These are phyloP conservation scores for Candida gorgasii DNA, from an alignment of 805 yeast genomes.

Conservation along the genomic window DNA sequence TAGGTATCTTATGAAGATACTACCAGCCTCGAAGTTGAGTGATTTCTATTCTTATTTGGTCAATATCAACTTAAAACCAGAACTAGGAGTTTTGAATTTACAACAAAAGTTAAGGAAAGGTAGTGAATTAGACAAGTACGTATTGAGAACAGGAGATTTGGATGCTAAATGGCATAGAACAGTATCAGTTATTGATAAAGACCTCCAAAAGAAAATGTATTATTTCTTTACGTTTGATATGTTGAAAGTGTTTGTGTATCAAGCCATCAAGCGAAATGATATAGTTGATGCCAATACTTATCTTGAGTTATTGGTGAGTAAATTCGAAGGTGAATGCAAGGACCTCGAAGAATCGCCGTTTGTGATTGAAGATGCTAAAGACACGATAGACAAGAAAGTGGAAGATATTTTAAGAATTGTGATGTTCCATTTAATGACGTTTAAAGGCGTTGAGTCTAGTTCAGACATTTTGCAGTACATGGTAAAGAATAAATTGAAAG, in stretches of 20 bases:
- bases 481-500: conserved; percentile 24
- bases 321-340: conserved; percentile 32
- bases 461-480: conserved; percentile 34
- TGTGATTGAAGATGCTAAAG: conserved; percentile 17
- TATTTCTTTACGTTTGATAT: conserved; percentile 30
- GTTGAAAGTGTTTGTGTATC: conserved; percentile 23
- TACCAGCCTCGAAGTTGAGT: conserved; percentile 19
- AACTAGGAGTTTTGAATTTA: conserved; percentile 15
- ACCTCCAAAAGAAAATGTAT: conserved; percentile 29
- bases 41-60: conserved; percentile 32
- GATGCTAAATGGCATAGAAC: conserved; percentile 40
- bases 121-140: conserved; percentile 30
- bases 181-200: conserved; percentile 15
- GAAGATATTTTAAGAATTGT: conserved; percentile 29
- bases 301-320: conserved; percentile 35
- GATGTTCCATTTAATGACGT: conserved; percentile 35
- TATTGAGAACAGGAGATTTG: conserved; percentile 37
- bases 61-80: conserved; percentile 33
- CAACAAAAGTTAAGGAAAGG: conserved; percentile 29
- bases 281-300: conserved; percentile 34
- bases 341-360: conserved; percentile 10
- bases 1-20: conserved; percentile 17
- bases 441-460: conserved; percentile 37
- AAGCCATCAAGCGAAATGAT: conserved; percentile 26
- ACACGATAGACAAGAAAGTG: conserved; percentile 20